phyloP scores from a whole-genome alignment of 2,329 filamentous ascomycete genomes.

The Pseudogymnoascus sp. region DNA sequence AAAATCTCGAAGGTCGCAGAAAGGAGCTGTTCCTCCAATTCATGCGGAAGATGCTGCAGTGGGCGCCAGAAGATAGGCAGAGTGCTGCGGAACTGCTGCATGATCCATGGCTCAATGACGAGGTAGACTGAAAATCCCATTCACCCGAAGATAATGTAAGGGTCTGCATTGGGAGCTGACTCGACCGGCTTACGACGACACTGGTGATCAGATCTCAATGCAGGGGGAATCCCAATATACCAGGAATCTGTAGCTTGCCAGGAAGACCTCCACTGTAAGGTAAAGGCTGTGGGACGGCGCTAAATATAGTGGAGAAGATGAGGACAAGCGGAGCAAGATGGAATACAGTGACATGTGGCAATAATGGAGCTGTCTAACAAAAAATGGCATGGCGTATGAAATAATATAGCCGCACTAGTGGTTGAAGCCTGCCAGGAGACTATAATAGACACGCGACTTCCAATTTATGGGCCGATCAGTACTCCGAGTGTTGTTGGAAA shows the following conservation, averaged over 20 bases:
- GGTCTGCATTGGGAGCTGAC: neutral
- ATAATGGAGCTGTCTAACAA: neutral
- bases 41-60: slow-evolving; percentile 28
- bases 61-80: slow-evolving; percentile 28
- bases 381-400: neutral
- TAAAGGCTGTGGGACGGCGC: neutral
- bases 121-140: neutral
- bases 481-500: neutral
- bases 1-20: slow-evolving; percentile 26
- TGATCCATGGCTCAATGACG: slow-evolving; percentile 26
- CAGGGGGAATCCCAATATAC: neutral
- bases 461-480: neutral
- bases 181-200: neutral
- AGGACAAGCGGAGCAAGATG: neutral
- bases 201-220: neutral
- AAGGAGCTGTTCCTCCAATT: slow-evolving; percentile 29
- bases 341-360: neutral
- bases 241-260: neutral
- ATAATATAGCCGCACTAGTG: neutral
- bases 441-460: neutral
- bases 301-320: neutral
- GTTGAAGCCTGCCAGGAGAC: neutral
- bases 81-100: slow-evolving; percentile 29
- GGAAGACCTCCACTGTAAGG: neutral
- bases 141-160: neutral